These are phyloP conservation scores for Fragaria ananassa DNA, from an alignment of 306 rosid species.

Conservation along the genomic window DNA sequence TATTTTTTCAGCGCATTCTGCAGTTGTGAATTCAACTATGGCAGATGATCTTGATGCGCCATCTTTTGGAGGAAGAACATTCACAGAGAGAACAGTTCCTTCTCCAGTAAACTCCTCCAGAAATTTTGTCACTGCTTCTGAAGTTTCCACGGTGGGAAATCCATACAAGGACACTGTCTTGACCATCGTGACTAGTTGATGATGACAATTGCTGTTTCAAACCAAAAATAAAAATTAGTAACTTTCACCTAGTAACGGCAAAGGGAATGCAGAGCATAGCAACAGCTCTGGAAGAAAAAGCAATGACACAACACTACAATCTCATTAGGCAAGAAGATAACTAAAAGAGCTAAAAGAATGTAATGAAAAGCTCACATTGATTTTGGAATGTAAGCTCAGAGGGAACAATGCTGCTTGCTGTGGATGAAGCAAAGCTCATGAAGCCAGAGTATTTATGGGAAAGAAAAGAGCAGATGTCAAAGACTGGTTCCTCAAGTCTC, in stretches of 20 bases:
- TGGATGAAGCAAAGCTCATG: not conserved
- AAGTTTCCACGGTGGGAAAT: conserved; percentile 32
- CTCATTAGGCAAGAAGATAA: not conserved
- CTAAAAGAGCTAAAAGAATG: not conserved
- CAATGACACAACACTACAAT: not conserved
- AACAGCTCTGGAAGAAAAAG: not conserved
- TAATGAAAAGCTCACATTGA: not conserved
- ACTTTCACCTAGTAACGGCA: not conserved
- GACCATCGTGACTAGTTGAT: conserved; percentile 26
- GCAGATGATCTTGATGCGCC: conserved; percentile 32
- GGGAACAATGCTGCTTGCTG: not conserved
- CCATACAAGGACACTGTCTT: conserved; percentile 39
- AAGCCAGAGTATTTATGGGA: not conserved
- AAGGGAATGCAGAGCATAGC: conserved; percentile 6
- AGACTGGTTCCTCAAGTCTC: not conserved
- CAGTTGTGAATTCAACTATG: conserved; percentile 39
- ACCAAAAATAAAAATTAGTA: not conserved
- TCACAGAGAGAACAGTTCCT: conserved; percentile 39
- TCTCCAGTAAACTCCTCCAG: conserved; percentile 43
- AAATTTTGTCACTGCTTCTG: conserved; percentile 34
- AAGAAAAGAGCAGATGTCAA: not conserved
- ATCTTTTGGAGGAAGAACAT: conserved; percentile 21
- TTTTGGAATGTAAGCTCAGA: not conserved
- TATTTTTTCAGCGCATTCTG: conserved; percentile 33
- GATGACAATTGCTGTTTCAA: not conserved